Base-by-base conservation (phyloP, 352 stramenopile species). In the Phytopythium mirpurense region DNA sequence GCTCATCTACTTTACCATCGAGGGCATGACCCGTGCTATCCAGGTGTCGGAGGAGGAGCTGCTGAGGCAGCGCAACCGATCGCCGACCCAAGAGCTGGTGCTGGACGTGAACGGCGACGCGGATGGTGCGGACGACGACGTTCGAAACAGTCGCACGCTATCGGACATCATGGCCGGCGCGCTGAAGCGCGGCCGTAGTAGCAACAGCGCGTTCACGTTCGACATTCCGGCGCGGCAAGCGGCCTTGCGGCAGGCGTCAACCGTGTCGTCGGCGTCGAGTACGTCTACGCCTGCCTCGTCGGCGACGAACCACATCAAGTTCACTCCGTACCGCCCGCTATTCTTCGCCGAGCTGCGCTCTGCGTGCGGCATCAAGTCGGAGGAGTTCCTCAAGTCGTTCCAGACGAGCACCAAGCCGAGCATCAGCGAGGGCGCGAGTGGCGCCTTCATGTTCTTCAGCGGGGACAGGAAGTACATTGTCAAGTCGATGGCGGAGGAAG, bases 401-500 rank as follows among this genome's bases (percentile, higher is more conserved):
- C 49, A 88, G 59, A 76, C 78, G 10, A 93, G 78, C 18, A 93
- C 79, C 0, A 95, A 96, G 59, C 83, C 86, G 18, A 95, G 84
- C 44, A 92, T 97, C 58, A 90, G 79, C 32, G 88, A 95, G 71
- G 88, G 88, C n/a, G 82, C 86, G 8, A 95, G 84, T 45, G 84
- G 84, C 31, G 88, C 84, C n/a, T 97, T 97, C 64, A 78, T 97
- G 57, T 97, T 97, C 47, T 96, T 96, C 57, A 93, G 76, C 45
- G 83, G 86, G 4, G 87, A 96, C 63, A 89, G 90, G 54, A 78
- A 80, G 48, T 96, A 95, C 57, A 93, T 97, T 47, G 86, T 97
- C 18, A 97, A 97, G 68, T 94, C 79, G 3, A 91, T 96, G 69
- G 70, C 68, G n/a, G 71, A 94, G 37, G 54, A 65, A 11, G 89